Evolutionary conservation across 805 yeast genomes (phyloP), one percentile per base, ranked within the genome.

Genomic region (Saccharomycopsis guyanensis): DNA sequence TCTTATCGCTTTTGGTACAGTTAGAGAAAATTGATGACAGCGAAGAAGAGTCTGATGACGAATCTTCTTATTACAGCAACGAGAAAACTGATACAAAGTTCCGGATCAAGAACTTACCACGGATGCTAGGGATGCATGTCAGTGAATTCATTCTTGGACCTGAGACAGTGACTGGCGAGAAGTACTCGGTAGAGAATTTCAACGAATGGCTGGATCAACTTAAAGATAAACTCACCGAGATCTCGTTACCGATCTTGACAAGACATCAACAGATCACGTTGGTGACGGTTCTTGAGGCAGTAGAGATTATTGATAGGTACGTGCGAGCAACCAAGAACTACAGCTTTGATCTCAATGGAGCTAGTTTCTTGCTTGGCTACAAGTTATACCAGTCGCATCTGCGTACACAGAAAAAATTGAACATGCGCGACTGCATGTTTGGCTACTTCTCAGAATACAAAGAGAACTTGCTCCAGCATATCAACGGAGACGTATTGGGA

Each of bases 261-360:
- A 78, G 96, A 50, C 97, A 89, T 64, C 96, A 89, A 60, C 97
- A 89, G 58, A 78, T 82, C 24, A 87, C 96, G 0, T 69, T 89
- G 23, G 70, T 82, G 1, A 76, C 85, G 13, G 77, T 86, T 2
- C 69, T 86, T 4, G 80, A 76, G 40, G 80, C 88, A 1, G 66
- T 85, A 22, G 68, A 71, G 20, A 77, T 76, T 15, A 71, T 86
- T 3, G 69, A 71, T 12, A 68, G 69, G 42, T 70, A 67, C 20
- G 4, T 7, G 10, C 15, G 18, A 25, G 12, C 29, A 39, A 40
- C 35, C 7, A n/a, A n/a, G 10, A 12, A n/a, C 6, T 20, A 38
- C 55, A 71, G 5, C 4, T 58, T 80, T 22, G 91, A 82, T 58
- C 63, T 65, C 34, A 82, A 82, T 60, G 96, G 94, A 0, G 57